Evolutionary conservation across 2,329 filamentous ascomycete genomes (phyloP).

Genomic region (Tolypocladium ophioglossoides): DNA sequence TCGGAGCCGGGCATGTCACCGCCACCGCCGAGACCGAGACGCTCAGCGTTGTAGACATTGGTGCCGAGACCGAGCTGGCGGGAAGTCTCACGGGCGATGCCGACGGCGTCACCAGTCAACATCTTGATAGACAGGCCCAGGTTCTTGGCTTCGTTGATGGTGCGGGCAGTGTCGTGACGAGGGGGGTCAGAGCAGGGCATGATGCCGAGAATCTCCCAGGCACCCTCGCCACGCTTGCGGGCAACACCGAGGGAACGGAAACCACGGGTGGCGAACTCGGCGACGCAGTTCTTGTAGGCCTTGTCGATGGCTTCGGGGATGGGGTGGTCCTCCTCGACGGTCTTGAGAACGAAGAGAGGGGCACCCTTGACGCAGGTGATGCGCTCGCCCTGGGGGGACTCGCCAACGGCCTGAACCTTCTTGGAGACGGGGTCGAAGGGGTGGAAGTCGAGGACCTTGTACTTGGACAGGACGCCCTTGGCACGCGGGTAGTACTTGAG

Average conservation of each 20-base stretch:
- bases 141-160: constrained; percentile 79
- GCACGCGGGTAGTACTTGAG: constrained; percentile 73
- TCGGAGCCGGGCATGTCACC: constrained; percentile 91
- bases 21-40: constrained; percentile 78
- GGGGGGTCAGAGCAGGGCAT: constrained; percentile 92
- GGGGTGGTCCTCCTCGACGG: constrained; percentile 74
- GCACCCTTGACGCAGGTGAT: constrained; percentile 89
- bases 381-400: constrained; percentile 72
- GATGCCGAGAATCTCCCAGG: constrained; percentile 88
- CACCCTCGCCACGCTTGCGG: constrained; percentile 70
- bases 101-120: constrained; percentile 90
- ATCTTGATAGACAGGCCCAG: constrained; percentile 90
- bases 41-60: constrained; percentile 90
- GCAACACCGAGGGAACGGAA: constrained; percentile 91
- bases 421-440: constrained; percentile 91
- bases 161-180: constrained; percentile 81
- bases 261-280: constrained; percentile 84
- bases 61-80: constrained; percentile 85
- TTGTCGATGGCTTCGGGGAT: constrained; percentile 67
- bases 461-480: constrained; percentile 71
- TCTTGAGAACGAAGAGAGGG: constrained; percentile 77
- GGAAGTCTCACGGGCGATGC: constrained; percentile 85
- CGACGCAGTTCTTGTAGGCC: constrained; percentile 86
- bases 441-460: constrained; percentile 74
- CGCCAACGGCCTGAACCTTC: constrained; percentile 77